phyloP scores from a whole-genome alignment of 371 early-diverging fungal genomes.

The Dinochytrium kinnereticum region DNA sequence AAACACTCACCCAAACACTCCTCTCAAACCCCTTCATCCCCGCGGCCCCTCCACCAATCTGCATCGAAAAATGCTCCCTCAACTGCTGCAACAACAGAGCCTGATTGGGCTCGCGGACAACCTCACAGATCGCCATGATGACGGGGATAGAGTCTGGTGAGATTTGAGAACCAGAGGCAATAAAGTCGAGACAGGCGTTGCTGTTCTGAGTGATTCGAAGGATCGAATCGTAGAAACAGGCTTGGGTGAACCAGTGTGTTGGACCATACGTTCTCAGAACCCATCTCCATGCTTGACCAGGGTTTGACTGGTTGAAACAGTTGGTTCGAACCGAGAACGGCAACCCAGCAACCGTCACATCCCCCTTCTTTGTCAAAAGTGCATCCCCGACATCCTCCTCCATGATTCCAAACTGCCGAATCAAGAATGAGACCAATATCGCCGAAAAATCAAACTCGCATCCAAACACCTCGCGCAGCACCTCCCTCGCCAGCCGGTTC shows the following conservation, averaged over 20 bases:
- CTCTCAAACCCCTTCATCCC: constrained; percentile 2
- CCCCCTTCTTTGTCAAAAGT: background rate
- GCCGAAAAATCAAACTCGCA: constrained; percentile 27
- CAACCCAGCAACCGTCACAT: background rate
- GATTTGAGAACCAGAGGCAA: background rate
- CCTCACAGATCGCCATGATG: background rate
- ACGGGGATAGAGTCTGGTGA: background rate
- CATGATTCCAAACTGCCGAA: constrained; percentile 20
- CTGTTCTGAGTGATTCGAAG: constrained; percentile 8
- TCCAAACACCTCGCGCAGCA: constrained; percentile 23
- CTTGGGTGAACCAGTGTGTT: constrained; percentile 29
- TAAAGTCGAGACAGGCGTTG: background rate
- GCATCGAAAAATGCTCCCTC: background rate
- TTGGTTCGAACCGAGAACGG: background rate
- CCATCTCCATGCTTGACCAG: constrained; percentile 37
- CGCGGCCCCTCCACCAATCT: background rate
- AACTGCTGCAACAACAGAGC: background rate
- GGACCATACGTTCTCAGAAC: constrained; percentile 40
- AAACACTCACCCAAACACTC: background rate
- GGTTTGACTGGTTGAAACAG: constrained; percentile 26
- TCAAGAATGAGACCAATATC: constrained; percentile 22
- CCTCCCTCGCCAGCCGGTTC: background rate
- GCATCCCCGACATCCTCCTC: constrained; percentile 20
- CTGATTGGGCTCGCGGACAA: background rate
- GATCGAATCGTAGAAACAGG: constrained; percentile 43